phyloP scores from a whole-genome alignment of 805 yeast species.

The Henningerozyma blattae region DNA sequence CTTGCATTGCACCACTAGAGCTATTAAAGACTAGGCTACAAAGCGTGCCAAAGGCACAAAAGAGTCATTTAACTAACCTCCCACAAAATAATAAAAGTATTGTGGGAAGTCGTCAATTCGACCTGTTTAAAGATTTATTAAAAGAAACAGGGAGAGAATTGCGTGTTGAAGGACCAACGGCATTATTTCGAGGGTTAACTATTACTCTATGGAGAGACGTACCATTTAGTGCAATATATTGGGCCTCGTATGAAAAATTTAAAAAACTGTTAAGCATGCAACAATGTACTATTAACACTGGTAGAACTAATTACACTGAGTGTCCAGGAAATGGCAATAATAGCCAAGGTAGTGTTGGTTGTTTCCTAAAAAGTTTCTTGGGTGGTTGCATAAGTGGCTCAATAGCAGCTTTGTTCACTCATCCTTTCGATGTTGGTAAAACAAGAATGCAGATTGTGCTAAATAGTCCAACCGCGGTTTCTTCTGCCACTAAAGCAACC shows the following conservation, averaged over 20 bases:
- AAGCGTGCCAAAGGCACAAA: conserved; percentile 54
- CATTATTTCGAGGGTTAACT: conserved; percentile 74
- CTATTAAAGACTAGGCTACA: conserved; percentile 80
- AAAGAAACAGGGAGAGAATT: conserved; percentile 43
- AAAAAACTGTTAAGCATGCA: conserved; percentile 13
- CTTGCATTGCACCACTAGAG: conserved; percentile 79
- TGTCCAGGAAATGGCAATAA: neutral
- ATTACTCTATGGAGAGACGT: conserved; percentile 95
- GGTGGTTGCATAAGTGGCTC: conserved; percentile 80
- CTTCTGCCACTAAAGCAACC: conserved; percentile 5
- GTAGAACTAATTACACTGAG: neutral
- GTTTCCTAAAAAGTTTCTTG: conserved; percentile 50
- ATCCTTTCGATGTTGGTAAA: conserved; percentile 96
- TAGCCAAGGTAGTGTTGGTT: neutral
- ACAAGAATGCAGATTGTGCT: conserved; percentile 71
- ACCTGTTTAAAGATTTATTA: conserved; percentile 37
- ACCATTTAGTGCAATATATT: conserved; percentile 90
- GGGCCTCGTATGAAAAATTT: conserved; percentile 71
- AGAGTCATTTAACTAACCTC: conserved; percentile 13
- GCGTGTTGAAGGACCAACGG: conserved; percentile 40
- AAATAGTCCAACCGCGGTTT: conserved; percentile 5
- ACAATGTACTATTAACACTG: conserved; percentile 4
- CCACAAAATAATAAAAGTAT: conserved; percentile 27
- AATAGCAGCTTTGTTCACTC: conserved; percentile 75
- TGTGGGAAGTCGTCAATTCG: too few species aligned